phyloP scores from a whole-genome alignment of 305 asterid genomes.

The Coffea humblotiana region DNA sequence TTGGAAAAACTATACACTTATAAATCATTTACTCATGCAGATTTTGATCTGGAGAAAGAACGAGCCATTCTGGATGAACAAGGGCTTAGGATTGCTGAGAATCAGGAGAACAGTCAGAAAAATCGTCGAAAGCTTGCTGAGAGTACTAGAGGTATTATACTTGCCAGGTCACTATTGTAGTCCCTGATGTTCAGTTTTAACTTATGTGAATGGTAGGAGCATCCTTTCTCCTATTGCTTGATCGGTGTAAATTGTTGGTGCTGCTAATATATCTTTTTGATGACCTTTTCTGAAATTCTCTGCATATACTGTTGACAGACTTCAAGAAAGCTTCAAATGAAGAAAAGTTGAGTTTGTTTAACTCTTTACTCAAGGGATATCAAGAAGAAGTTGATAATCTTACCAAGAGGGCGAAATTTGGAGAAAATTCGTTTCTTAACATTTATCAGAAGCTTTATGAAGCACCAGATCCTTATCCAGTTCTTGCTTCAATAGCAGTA shows the following conservation, averaged over 20 bases:
- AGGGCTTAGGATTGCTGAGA: slow-evolving; percentile 93
- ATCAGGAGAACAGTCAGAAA: slow-evolving; percentile 97
- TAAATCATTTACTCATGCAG: slow-evolving; percentile 33
- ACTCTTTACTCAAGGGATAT: slow-evolving; percentile 83
- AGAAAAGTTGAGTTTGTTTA: slow-evolving; percentile 77
- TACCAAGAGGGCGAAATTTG: slow-evolving; percentile 91
- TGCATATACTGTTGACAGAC: slow-evolving; percentile 40
- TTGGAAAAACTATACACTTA: neutral
- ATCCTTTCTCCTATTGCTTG: neutral
- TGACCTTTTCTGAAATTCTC: neutral
- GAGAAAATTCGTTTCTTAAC: slow-evolving; percentile 95
- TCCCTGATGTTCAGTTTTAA: neutral
- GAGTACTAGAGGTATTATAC: slow-evolving; percentile 87
- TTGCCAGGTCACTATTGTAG: neutral
- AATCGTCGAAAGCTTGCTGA: slow-evolving; percentile 98
- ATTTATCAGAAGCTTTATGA: slow-evolving; percentile 94
- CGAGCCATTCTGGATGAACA: slow-evolving; percentile 82
- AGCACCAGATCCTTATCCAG: slow-evolving; percentile 94
- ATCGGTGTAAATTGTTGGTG: neutral
- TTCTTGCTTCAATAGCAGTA: slow-evolving; percentile 78
- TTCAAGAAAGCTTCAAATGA: slow-evolving; percentile 93
- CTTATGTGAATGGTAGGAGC: neutral
- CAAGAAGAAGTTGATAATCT: slow-evolving; percentile 99
- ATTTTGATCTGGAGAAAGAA: slow-evolving; percentile 94
- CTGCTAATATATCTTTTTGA: neutral